Conservation (phyloP, 257 asterid species). For the Prunella vulgaris region DNA sequence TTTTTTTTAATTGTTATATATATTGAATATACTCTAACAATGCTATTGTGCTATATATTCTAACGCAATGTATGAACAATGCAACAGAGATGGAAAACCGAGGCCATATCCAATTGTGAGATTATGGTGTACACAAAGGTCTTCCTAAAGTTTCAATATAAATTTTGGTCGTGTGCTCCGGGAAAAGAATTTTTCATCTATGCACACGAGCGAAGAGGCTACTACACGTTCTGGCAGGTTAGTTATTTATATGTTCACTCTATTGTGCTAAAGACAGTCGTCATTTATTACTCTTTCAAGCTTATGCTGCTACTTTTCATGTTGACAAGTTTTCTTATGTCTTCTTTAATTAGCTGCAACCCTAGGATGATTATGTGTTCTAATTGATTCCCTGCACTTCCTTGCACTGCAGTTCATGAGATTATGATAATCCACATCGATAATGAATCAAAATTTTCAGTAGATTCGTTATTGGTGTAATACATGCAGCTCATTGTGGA, state of each 20-base stretch:
- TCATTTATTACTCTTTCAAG: neutral
- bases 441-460: neutral
- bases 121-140: slow-evolving; percentile 87
- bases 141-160: slow-evolving; percentile 70
- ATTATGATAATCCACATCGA: neutral
- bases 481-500: neutral
- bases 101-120: slow-evolving; percentile 67
- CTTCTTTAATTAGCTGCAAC: neutral
- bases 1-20: neutral
- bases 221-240: slow-evolving; percentile 99
- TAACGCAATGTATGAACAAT: slow-evolving; percentile 21
- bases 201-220: slow-evolving; percentile 87
- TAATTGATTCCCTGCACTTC: neutral
- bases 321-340: neutral
- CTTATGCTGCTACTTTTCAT: neutral
- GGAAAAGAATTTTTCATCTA: slow-evolving; percentile 86
- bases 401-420: neutral
- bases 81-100: slow-evolving; percentile 89
- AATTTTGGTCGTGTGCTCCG: slow-evolving; percentile 90
- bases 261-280: neutral
- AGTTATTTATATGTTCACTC: neutral
- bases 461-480: neutral
- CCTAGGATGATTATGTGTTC: neutral
- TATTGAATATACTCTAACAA: slow-evolving; percentile 9
- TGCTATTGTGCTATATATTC: slow-evolving; percentile 15